These are phyloP conservation scores for Ceratobasidium sp. DNA, from an alignment of 1,284 basidiomycete genomes.

Conservation along the genomic window DNA sequence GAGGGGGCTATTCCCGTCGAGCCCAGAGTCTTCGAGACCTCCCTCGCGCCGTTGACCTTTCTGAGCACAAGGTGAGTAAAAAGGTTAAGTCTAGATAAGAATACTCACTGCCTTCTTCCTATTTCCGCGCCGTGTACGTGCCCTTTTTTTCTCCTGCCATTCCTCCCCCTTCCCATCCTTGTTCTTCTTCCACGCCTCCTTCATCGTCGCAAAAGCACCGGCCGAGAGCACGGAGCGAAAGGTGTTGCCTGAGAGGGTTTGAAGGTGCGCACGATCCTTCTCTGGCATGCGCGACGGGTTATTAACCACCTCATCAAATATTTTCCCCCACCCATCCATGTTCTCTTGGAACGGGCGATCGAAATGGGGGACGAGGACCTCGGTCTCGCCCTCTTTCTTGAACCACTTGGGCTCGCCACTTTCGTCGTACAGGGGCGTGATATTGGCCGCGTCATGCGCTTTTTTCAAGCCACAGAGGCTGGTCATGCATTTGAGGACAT, in stretches of 20 bases:
- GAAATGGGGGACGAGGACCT: not conserved
- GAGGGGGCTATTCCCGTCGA: not conserved
- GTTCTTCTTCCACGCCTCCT: too few relatives aligned
- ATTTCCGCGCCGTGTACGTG: not conserved
- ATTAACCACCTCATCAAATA: not conserved
- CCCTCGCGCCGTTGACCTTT: not conserved
- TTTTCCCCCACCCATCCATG: not conserved
- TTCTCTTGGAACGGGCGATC: not conserved
- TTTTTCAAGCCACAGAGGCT: too few relatives aligned
- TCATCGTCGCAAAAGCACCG: not conserved
- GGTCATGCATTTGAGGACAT: too few relatives aligned
- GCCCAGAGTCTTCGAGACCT: too few relatives aligned
- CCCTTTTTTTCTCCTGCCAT: too few relatives aligned
- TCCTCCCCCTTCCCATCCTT: too few relatives aligned
- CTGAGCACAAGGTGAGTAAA: not conserved
- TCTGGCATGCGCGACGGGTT: not conserved
- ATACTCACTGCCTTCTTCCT: not conserved
- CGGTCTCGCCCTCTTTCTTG: not conserved
- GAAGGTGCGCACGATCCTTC: not conserved
- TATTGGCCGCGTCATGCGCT: too few relatives aligned
- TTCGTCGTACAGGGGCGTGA: too few relatives aligned
- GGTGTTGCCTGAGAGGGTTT: not conserved
- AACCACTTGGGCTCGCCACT: not conserved
- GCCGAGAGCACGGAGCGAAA: not conserved
- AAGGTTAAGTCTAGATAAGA: not conserved